phyloP scores from a whole-genome alignment of 2,329 filamentous ascomycete species.

The Byssoonygena ceratinophila region DNA sequence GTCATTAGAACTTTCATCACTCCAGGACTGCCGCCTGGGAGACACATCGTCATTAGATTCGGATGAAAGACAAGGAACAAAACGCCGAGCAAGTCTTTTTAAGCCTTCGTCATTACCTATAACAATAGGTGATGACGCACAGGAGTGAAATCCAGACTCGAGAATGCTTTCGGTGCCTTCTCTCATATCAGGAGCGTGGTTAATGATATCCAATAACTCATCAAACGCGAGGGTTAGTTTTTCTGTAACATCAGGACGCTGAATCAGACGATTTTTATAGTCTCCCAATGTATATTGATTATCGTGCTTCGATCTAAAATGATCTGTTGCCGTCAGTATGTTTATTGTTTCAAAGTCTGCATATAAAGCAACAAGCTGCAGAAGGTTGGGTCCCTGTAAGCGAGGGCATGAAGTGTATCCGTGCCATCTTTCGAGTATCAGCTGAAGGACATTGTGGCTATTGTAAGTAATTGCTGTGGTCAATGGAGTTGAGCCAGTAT shows the following conservation, averaged over 20 bases:
- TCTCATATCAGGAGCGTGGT: conserved; percentile 11
- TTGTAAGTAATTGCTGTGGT: conserved; percentile 29
- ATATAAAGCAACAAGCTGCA: conserved; percentile 24
- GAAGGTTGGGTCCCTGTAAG: conserved; percentile 22
- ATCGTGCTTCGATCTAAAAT: conserved; percentile 23
- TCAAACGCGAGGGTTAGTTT: conserved; percentile 17
- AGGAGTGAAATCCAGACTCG: conserved; percentile 12
- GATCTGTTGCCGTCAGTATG: conserved; percentile 21
- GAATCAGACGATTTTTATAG: conserved; percentile 14
- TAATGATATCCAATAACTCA: conserved; percentile 16
- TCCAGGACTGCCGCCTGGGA: background rate
- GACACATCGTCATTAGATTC: background rate
- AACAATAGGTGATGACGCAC: background rate
- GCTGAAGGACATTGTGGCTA: conserved; percentile 26
- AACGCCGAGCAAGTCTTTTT: background rate
- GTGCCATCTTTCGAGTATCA: conserved; percentile 29
- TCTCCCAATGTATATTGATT: conserved; percentile 18
- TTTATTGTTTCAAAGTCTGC: conserved; percentile 24
- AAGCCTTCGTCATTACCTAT: background rate
- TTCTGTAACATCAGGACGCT: conserved; percentile 16
- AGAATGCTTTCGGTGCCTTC: conserved; percentile 12
- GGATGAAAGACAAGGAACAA: background rate
- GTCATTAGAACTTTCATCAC: conserved; percentile 3
- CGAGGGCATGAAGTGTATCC: conserved; percentile 29
- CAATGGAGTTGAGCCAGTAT: conserved; percentile 24